Base-by-base conservation (phyloP, 176 grass and related monocot genomes). In the Aegilops longissima region DNA sequence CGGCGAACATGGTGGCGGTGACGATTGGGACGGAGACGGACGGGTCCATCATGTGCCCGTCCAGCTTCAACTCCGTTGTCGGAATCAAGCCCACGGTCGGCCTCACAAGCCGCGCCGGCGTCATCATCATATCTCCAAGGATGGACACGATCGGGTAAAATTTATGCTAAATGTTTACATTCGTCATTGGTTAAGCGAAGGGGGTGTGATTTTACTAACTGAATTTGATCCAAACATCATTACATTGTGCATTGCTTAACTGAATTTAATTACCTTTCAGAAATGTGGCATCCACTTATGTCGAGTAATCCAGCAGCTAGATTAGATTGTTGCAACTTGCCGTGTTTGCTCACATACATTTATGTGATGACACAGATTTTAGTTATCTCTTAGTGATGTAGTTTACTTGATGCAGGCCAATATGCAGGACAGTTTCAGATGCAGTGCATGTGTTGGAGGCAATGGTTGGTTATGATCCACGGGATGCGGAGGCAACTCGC, bases 1-100 rank as follows among this genome's bases (percentile, higher is more conserved):
- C 93, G 0, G 85, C 87, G 23, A 95, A 95, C 83, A 80, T 93
- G 87, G 93, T 33, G 21, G 77, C 95, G 12, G 91, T 95, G 77
- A 95, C 91, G 16, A 83, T 98, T 24, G 95, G 91, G 72, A 98
- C 95, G 1, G 95, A 93, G 67, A 98, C 93, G 9, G 93, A 98
- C 4, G 91, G 89, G 16, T 98, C 93, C 27, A 95, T 98, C 81
- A 98, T 98, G 77, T 98, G 93, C 62, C 91, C 89, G 5, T 89
- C 95, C 31, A 86, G 90, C 77, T 86, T 74, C 44, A 95, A 98
- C 58, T 95, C 95, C 8, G 93, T 95, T 54, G 91, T 92, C 8
- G 95, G 93, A 21, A 93, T 95, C 20, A 98, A 95, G 70, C 93
- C 95, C 0, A 95, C 95, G 3, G 91, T 95, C 18, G 95, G 91